Evolutionary conservation across 768 basidiomycete genomes (phyloP).

Genomic region (Gautieria morchelliformis): DNA sequence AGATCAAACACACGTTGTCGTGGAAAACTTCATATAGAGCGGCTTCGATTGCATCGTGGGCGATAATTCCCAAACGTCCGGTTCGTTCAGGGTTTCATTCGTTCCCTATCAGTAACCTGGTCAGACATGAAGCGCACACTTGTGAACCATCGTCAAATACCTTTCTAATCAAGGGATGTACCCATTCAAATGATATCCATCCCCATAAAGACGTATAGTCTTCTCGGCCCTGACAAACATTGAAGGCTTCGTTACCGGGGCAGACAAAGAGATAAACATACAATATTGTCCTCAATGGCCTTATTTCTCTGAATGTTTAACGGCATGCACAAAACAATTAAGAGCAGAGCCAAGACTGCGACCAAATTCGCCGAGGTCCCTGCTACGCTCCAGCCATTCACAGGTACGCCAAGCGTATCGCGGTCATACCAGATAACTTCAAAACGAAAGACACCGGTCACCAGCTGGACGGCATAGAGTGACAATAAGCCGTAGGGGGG

Average conservation of each 20-base stretch:
- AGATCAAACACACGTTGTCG: constrained; percentile 17
- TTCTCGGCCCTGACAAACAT: constrained; percentile 49
- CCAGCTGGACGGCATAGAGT: constrained; percentile 43
- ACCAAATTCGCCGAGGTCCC: constrained; percentile 33
- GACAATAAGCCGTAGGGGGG: constrained; percentile 54
- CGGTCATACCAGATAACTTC: constrained; percentile 47
- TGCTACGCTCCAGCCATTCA: constrained; percentile 19
- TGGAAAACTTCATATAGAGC: constrained; percentile 43
- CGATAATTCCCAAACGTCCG: constrained; percentile 64
- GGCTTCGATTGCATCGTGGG: constrained; percentile 59
- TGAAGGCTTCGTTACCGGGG: background rate
- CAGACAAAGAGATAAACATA: constrained; percentile 24
- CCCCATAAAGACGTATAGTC: constrained; percentile 66
- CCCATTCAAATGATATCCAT: constrained; percentile 68
- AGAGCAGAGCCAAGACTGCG: constrained; percentile 33
- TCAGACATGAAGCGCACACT: background rate
- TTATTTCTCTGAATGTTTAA: constrained; percentile 53
- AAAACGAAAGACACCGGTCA: constrained; percentile 36
- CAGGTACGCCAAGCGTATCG: constrained; percentile 32
- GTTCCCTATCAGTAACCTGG: constrained; percentile 26
- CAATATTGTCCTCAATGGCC: constrained; percentile 50
- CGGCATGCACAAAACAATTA: constrained; percentile 52
- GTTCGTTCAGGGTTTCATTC: constrained; percentile 51
- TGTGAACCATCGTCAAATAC: constrained; percentile 19
- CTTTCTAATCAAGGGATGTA: constrained; percentile 51